Evolutionary conservation across 441 rosid species (phyloP).

Genomic region (Sinapis alba): DNA sequence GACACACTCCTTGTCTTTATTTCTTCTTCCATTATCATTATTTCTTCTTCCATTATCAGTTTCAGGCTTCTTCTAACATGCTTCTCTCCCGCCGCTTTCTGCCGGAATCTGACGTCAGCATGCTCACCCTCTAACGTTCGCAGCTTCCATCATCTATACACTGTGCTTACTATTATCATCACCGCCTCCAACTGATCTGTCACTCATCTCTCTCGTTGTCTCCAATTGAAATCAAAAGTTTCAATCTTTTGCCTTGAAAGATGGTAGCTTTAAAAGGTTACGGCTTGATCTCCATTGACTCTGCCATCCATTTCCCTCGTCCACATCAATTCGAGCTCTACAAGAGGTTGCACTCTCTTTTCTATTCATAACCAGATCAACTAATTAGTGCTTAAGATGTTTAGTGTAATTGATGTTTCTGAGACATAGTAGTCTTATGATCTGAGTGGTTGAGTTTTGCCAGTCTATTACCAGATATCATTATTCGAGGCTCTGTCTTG

Average conservation of each 20-base stretch:
- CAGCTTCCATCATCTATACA: slow-evolving; percentile 22
- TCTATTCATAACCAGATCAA: no score
- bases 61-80: not conserved
- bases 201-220: not conserved
- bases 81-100: slow-evolving; percentile 8
- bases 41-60: not conserved
- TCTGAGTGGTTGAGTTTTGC: not conserved
- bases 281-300: slow-evolving; percentile 43
- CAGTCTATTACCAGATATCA: not conserved
- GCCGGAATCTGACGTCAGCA: slow-evolving; percentile 36
- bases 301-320: slow-evolving; percentile 40
- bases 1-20: not conserved
- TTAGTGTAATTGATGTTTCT: not conserved
- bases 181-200: slow-evolving; percentile 34
- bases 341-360: slow-evolving; percentile 43
- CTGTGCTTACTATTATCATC: slow-evolving; percentile 27
- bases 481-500: not conserved
- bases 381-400: not conserved
- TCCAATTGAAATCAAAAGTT: not conserved
- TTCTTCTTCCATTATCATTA: not conserved
- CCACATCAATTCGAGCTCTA: slow-evolving; percentile 31
- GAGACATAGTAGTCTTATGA: not conserved
- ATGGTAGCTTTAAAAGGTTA: slow-evolving; percentile 48
- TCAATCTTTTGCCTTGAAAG: not conserved
- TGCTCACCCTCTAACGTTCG: slow-evolving; percentile 9